Conservation (phyloP, 2,329 filamentous ascomycete species). For the Cryphonectria radicalis region DNA sequence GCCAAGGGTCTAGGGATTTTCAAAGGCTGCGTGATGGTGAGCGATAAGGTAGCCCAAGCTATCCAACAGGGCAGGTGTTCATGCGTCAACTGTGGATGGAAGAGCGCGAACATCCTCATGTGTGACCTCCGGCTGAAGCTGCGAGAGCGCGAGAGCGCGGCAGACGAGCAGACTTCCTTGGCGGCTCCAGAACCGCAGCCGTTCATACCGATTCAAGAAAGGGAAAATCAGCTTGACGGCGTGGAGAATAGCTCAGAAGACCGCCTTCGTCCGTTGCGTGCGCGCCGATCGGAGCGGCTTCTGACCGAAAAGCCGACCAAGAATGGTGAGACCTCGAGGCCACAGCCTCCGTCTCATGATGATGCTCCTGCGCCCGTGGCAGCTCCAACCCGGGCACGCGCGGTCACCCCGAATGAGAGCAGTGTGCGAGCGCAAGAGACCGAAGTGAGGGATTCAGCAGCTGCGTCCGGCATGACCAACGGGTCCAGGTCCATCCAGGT, state of each 20-base stretch:
- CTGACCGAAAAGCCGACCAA: neutral
- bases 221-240: no score
- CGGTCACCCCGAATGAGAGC: neutral
- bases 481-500: neutral
- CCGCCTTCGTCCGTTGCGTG: neutral
- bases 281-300: neutral
- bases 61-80: neutral
- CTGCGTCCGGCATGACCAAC: neutral
- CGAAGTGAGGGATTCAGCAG: neutral
- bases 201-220: no score
- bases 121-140: constrained; percentile 3
- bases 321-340: no score
- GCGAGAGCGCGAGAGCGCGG: neutral
- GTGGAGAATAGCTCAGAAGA: neutral
- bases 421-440: neutral
- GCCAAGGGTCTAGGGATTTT: constrained; percentile 1
- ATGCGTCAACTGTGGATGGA: constrained; percentile 21
- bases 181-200: neutral
- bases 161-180: neutral
- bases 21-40: constrained; percentile 11
- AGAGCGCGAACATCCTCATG: accelerated
- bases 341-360: neutral
- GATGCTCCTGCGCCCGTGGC: neutral
- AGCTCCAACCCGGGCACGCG: neutral
- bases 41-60: constrained; percentile 1